These are phyloP conservation scores for Taphrina flavorubra DNA, from an alignment of 1,139 yeast species.

Conservation along the genomic window DNA sequence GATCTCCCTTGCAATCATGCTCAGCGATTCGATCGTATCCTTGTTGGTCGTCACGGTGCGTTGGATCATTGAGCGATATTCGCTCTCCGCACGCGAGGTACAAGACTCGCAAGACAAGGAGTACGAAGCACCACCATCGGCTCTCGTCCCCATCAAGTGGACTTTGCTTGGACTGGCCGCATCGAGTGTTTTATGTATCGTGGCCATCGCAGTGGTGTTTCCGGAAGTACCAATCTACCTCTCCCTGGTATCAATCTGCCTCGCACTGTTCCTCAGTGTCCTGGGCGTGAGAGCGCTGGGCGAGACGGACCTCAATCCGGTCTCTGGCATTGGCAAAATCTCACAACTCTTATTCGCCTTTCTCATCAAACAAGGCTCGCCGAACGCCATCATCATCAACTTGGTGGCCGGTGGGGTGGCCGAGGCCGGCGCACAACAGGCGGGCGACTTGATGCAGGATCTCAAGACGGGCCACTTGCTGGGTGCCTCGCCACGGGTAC, in stretches of 20 bases:
- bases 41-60: conserved; percentile 65
- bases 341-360: conserved; percentile 88
- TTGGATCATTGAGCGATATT: conserved; percentile 35
- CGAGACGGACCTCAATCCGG: conserved; percentile 95
- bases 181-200: conserved; percentile 71
- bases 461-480: conserved; percentile 89
- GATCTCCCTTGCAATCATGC: conserved; percentile 92
- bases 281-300: conserved; percentile 93
- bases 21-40: conserved; percentile 85
- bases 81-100: background rate
- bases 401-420: conserved; percentile 95
- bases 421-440: conserved; percentile 99
- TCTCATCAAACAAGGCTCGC: conserved; percentile 74
- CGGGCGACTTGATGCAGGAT: conserved; percentile 91
- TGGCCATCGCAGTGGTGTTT: conserved; percentile 69
- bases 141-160: conserved; percentile 60
- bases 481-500: conserved; percentile 92
- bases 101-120: conserved; percentile 52
- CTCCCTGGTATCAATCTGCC: conserved; percentile 66
- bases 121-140: conserved; percentile 54
- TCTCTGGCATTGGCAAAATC: conserved; percentile 91
- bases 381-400: conserved; percentile 81
- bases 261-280: conserved; percentile 79
- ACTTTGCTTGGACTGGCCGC: conserved; percentile 66
- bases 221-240: conserved; percentile 74